phyloP scores from a whole-genome alignment of 2,329 filamentous ascomycete genomes.

The Domatiomyces catenatus region DNA sequence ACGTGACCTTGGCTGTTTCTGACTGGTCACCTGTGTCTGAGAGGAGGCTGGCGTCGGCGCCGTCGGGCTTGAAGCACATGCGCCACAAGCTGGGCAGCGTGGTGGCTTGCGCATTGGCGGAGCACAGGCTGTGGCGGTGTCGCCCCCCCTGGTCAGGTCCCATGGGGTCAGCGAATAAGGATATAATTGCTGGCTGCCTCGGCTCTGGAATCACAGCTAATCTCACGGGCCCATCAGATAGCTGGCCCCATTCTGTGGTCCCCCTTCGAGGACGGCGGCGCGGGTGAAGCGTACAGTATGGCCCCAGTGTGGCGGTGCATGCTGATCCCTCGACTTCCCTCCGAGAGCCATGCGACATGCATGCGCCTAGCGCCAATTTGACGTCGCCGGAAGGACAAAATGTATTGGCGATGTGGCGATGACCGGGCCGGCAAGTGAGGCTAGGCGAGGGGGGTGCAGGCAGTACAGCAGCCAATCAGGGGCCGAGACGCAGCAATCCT shows the following conservation, averaged over 20 bases:
- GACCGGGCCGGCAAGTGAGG: neutral
- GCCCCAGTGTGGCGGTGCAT: neutral
- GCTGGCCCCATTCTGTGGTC: neutral
- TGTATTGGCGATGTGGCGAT: neutral
- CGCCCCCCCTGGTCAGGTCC: neutral
- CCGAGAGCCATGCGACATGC: neutral
- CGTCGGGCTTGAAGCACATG: neutral
- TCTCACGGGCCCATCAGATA: neutral
- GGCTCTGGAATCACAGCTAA: neutral
- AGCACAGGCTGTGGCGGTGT: neutral
- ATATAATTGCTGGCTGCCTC: neutral
- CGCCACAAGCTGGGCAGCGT: neutral
- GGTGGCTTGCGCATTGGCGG: neutral
- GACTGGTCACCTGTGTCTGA: neutral
- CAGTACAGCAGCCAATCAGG: neutral
- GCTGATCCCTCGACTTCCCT: neutral
- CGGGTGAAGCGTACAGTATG: neutral
- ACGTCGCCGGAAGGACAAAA: neutral
- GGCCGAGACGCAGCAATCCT: neutral
- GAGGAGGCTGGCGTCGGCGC: neutral
- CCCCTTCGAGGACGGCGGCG: neutral
- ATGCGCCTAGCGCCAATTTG: neutral
- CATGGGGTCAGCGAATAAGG: neutral
- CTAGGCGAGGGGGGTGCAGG: neutral
- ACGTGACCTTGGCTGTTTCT: neutral